Conservation (phyloP, 495 filamentous ascomycete species). For the Amphirosellinia nigrospora region DNA sequence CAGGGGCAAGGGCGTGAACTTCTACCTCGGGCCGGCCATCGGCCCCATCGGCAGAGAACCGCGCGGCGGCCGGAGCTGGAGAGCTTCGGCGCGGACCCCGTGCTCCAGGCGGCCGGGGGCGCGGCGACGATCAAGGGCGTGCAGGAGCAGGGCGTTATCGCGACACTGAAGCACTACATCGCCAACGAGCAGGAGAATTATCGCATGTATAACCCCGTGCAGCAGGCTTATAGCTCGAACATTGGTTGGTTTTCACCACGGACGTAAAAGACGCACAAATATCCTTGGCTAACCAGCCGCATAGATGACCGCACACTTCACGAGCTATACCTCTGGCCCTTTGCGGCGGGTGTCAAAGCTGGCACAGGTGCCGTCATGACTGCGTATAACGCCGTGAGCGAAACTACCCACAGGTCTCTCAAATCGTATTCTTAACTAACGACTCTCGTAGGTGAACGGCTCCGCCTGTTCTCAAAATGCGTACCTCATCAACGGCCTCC, state of each 20-base stretch:
- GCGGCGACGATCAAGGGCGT: constrained; percentile 72
- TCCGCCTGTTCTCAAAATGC: constrained; percentile 74
- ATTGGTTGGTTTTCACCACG: constrained; percentile 44
- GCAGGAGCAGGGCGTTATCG: constrained; percentile 76
- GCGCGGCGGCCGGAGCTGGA: constrained; percentile 75
- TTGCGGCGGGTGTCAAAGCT: constrained; percentile 71
- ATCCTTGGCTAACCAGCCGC: constrained; percentile 36
- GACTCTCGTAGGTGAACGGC: constrained; percentile 63
- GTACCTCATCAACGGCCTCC: constrained; percentile 70
- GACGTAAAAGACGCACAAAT: neutral
- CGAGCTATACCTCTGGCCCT: constrained; percentile 82
- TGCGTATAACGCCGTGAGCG: constrained; percentile 71
- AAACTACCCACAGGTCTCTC: neutral
- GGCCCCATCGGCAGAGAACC: constrained; percentile 73
- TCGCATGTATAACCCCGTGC: constrained; percentile 66
- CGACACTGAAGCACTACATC: constrained; percentile 74
- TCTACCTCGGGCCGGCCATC: constrained; percentile 71
- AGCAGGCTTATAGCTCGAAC: constrained; percentile 63
- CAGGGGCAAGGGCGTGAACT: constrained; percentile 74
- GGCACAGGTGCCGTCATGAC: constrained; percentile 76
- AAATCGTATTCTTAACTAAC: constrained; percentile 20
- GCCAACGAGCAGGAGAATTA: constrained; percentile 80
- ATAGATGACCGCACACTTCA: constrained; percentile 77
- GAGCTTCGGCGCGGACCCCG: constrained; percentile 75
- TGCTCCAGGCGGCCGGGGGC: constrained; percentile 69